These are phyloP conservation scores for Pseudopyrenochaeta lycopersici DNA, from an alignment of 2,329 filamentous ascomycete genomes.

Conservation along the genomic window DNA sequence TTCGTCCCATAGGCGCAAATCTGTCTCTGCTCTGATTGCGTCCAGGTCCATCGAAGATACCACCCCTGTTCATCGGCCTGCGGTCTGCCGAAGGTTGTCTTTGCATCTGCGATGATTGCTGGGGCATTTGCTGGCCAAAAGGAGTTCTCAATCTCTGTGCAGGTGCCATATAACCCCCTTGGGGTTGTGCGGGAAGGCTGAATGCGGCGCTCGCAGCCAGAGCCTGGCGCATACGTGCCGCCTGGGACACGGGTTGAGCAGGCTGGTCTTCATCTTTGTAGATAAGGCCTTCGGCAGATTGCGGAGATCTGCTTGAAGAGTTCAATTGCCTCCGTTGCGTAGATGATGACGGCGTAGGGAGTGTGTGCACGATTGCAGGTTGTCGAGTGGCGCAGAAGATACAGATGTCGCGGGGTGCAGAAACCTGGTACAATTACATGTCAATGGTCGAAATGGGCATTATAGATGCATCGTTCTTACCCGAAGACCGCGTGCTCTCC, in stretches of 20 bases:
- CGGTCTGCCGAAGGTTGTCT: constrained; percentile 22
- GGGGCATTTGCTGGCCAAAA: constrained; percentile 9
- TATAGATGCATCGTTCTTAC: constrained; percentile 19
- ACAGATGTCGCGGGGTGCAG: constrained; percentile 48
- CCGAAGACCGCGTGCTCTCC: constrained; percentile 40
- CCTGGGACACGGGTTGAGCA: constrained; percentile 32
- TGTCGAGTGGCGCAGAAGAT: constrained; percentile 51
- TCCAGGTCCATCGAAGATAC: constrained; percentile 20
- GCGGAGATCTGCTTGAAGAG: constrained; percentile 41
- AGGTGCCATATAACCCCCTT: constrained; percentile 22
- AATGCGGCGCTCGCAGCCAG: constrained; percentile 26
- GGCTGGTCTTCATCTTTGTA: constrained; percentile 33
- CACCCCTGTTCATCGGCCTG: constrained; percentile 21
- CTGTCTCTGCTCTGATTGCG: constrained; percentile 30
- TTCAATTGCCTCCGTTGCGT: constrained; percentile 44
- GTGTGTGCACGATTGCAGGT: constrained; percentile 28
- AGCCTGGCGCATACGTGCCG: constrained; percentile 38
- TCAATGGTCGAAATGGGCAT: background rate
- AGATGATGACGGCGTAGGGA: constrained; percentile 16
- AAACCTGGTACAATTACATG: constrained; percentile 32
- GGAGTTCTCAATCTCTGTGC: constrained; percentile 27
- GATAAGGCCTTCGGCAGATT: constrained; percentile 39
- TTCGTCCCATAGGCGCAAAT: constrained; percentile 16
- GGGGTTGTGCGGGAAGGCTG: constrained; percentile 18
- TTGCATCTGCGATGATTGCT: constrained; percentile 13